Conservation (phyloP, 2,329 filamentous ascomycete species). For the Pseudocercospora pini-densiflorae region DNA sequence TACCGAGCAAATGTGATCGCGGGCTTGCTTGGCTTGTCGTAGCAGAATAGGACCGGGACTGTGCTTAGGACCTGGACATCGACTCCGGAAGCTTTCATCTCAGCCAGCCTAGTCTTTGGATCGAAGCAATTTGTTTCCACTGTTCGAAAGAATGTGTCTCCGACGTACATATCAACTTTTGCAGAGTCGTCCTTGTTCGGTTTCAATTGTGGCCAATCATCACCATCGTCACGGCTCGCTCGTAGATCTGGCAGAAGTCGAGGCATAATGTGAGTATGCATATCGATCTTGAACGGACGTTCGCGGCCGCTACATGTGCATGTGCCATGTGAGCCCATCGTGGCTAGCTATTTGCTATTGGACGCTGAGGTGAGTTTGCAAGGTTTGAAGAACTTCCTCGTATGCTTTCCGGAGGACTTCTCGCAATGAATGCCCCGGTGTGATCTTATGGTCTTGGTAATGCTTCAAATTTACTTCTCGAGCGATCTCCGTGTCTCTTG, state of each 20-base stretch:
- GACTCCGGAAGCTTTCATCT: constrained; percentile 15
- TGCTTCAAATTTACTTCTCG: too few species aligned
- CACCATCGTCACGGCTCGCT: not conserved
- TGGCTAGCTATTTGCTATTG: not conserved
- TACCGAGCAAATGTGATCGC: constrained; percentile 16
- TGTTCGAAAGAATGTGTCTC: constrained; percentile 21
- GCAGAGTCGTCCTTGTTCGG: constrained; percentile 4
- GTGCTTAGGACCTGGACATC: constrained; percentile 21
- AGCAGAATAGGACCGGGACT: constrained; percentile 21
- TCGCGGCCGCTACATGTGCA: not conserved
- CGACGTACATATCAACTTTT: constrained; percentile 22
- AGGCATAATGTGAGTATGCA: constrained; percentile 24
- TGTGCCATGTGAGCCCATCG: not conserved
- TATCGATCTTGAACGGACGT: constrained; percentile 14
- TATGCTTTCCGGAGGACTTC: too few species aligned
- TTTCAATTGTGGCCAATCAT: constrained; percentile 18
- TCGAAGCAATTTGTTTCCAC: constrained; percentile 23
- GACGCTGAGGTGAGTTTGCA: not conserved
- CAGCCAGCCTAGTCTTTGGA: constrained; percentile 14
- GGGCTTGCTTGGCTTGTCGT: constrained; percentile 16
- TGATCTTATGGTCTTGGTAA: too few species aligned
- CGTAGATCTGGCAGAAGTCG: constrained; percentile 12
- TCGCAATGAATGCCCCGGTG: too few species aligned
- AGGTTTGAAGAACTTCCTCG: too few species aligned
- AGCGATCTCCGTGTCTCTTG: too few species aligned